Evolutionary conservation across 306 rosid species (phyloP), one percentile per base, ranked within the genome.

Genomic region (Elaeagnus macrophylla): DNA sequence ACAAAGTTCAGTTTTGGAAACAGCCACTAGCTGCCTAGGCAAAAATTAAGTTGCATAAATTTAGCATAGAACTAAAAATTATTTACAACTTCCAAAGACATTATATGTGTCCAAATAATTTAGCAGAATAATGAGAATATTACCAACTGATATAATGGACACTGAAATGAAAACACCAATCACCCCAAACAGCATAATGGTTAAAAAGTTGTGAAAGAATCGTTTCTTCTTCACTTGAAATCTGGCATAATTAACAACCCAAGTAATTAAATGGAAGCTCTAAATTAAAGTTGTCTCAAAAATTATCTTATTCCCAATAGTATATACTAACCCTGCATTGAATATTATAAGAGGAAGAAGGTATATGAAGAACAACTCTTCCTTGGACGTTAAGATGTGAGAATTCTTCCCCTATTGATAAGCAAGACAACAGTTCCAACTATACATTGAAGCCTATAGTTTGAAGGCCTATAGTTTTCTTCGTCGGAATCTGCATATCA

Each of bases 271-370:
- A 8, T 20, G 8, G 39, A 54, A 15, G 16, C 42, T 54, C 17
- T 9, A 14, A 38, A 53, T 5, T 9, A 39, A 1, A 12, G n/a
- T 11, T n/a, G 12, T 3, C n/a, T 15, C 48, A 43, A 9, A 44
- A 44, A 44, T 11, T 11, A 44, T 4, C n/a, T 16, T 6, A 44
- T 9, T 11, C n/a, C 48, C 12, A 44, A 40, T 37, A 48, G 71
- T 46, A 47, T 40, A 25, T 12, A 48, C 61, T 63, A 79, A 86
- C 97, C 96, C 94, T n/a, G n/a, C n/a, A n/a, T n/a, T n/a, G n/a
- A n/a, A n/a, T n/a, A n/a, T n/a, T n/a, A n/a, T n/a, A n/a, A 95
- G 97, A 48, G 97, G 97, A 67, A 86, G 94, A 42, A 91, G 97
- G 78, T 91, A 86, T 39, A 91, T 76, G 78, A 91, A 91, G 89